Conservation (phyloP, 2,329 filamentous ascomycete genomes). For the Fusarium pilosicola region DNA sequence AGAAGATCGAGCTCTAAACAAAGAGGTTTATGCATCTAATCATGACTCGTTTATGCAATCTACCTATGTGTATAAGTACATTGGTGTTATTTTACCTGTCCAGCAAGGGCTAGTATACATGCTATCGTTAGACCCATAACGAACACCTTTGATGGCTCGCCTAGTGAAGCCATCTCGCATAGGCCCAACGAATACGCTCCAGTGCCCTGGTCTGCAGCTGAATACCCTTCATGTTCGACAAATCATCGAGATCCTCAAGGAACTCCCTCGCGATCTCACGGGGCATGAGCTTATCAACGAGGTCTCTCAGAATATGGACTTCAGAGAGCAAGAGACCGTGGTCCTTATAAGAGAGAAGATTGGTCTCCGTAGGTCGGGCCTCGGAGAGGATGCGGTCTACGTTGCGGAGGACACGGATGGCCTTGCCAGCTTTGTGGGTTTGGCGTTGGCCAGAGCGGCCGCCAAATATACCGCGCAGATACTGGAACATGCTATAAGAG, state of each 20-base stretch:
- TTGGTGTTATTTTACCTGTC: slow-evolving; percentile 16
- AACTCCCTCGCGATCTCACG: slow-evolving; percentile 84
- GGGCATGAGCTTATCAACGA: slow-evolving; percentile 71
- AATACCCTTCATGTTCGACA: slow-evolving; percentile 84
- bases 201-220: slow-evolving; percentile 81
- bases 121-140: neutral
- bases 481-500: slow-evolving; percentile 77
- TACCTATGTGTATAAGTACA: slow-evolving; percentile 24
- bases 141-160: neutral
- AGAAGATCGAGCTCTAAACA: neutral
- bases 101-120: slow-evolving; percentile 28
- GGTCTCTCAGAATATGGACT: slow-evolving; percentile 80
- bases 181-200: slow-evolving; percentile 89
- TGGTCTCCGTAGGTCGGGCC: slow-evolving; percentile 75
- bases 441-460: slow-evolving; percentile 74
- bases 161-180: slow-evolving; percentile 73
- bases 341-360: slow-evolving; percentile 87
- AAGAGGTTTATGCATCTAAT: slow-evolving; percentile 8
- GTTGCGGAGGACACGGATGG: slow-evolving; percentile 83
- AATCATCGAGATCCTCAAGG: slow-evolving; percentile 84
- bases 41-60: slow-evolving; percentile 29
- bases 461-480: slow-evolving; percentile 75
- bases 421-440: slow-evolving; percentile 73
- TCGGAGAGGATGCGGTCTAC: slow-evolving; percentile 83
- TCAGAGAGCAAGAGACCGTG: slow-evolving; percentile 92